Evolutionary conservation across 257 asterid genomes (phyloP).

Genomic region (Thymus quinquecostatus): DNA sequence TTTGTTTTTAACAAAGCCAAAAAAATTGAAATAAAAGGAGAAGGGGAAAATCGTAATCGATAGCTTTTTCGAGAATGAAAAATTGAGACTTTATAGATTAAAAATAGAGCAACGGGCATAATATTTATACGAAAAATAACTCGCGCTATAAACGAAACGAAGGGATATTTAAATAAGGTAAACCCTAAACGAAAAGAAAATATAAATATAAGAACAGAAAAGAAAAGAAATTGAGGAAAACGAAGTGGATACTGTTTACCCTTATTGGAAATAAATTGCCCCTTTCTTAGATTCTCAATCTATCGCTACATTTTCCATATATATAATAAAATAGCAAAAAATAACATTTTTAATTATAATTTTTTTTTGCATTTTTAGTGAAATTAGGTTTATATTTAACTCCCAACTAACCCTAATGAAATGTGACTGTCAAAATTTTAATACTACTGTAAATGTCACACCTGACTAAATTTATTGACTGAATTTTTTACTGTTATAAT

Average conservation of each 20-base stretch:
- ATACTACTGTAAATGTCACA: background rate
- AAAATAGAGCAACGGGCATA: too few relatives aligned
- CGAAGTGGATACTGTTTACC: constrained; percentile 26
- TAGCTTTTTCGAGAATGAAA: too few relatives aligned
- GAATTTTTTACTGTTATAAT: background rate
- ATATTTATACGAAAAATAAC: too few relatives aligned
- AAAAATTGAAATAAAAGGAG: background rate
- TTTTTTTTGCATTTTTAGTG: too few relatives aligned
- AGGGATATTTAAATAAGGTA: too few relatives aligned
- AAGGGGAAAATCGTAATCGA: background rate
- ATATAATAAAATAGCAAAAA: background rate
- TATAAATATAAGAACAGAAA: too few relatives aligned
- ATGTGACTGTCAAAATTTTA: background rate
- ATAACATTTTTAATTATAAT: too few relatives aligned
- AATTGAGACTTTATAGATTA: too few relatives aligned
- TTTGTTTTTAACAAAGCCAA: background rate
- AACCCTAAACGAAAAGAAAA: too few relatives aligned
- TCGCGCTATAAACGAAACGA: too few relatives aligned
- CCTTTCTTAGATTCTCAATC: constrained; percentile 34
- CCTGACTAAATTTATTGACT: background rate
- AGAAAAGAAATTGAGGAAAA: background rate
- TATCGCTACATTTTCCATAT: background rate
- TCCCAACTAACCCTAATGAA: background rate
- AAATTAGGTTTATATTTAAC: background rate
- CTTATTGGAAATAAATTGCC: constrained; percentile 35